phyloP scores from a whole-genome alignment of 169 alveolate genomes.

The Cryptosporidium tyzzeri region DNA sequence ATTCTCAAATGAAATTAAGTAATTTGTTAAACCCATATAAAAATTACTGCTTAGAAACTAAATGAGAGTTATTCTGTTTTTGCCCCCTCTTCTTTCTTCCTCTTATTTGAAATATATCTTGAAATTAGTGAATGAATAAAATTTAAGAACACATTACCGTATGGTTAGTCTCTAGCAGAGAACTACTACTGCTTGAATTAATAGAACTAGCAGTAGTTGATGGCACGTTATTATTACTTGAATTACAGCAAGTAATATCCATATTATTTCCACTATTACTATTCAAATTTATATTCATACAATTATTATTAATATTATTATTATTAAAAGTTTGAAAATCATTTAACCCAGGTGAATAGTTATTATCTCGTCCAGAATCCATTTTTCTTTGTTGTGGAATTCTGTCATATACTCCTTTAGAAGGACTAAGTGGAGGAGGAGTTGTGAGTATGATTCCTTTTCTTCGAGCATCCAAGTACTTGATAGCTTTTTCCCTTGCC shows the following conservation, averaged over 20 bases:
- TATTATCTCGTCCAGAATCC: neutral
- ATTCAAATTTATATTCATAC: neutral
- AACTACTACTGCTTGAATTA: neutral
- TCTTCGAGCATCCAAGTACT: slow-evolving; percentile 55
- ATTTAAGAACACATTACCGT: slow-evolving; percentile 4
- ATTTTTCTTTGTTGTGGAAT: slow-evolving; percentile 45
- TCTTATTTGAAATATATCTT: neutral
- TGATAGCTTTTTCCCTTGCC: slow-evolving; percentile 63
- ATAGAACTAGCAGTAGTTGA: neutral
- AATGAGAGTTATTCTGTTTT: neutral
- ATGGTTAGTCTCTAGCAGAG: neutral
- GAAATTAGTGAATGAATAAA: neutral
- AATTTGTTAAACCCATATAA: neutral
- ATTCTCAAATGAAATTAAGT: neutral
- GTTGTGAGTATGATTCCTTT: slow-evolving; percentile 62
- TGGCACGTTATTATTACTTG: neutral
- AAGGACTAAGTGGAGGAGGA: slow-evolving; percentile 74
- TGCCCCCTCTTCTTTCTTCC: no score
- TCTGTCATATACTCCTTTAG: slow-evolving; percentile 60
- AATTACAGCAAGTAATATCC: neutral
- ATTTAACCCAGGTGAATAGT: neutral
- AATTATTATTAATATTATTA: neutral
- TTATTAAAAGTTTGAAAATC: neutral
- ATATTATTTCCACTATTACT: neutral
- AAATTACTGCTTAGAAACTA: neutral